Evolutionary conservation across 2,329 filamentous ascomycete species (phyloP).

Genomic region (Fusarium ramigenum): DNA sequence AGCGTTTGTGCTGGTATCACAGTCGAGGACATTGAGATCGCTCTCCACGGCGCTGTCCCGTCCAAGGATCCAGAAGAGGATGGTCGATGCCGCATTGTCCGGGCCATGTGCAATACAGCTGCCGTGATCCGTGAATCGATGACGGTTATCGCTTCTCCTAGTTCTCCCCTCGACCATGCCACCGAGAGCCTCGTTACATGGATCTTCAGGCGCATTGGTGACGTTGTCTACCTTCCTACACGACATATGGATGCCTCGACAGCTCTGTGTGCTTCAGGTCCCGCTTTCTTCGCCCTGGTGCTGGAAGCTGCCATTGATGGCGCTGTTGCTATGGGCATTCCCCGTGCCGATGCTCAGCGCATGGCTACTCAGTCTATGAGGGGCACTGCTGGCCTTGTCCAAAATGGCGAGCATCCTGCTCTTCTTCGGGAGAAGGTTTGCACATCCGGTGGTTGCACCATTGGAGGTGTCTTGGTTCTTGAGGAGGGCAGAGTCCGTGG

Average conservation of each 20-base stretch:
- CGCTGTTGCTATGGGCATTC: constrained; percentile 81
- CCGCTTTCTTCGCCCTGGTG: constrained; percentile 79
- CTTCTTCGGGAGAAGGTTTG: constrained; percentile 79
- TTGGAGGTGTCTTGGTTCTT: constrained; percentile 75
- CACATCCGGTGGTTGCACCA: constrained; percentile 81
- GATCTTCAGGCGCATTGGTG: constrained; percentile 80
- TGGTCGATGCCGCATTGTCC: constrained; percentile 71
- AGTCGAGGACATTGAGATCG: constrained; percentile 71
- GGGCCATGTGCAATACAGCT: constrained; percentile 88
- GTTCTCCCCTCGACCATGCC: constrained; percentile 64
- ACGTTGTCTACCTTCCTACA: constrained; percentile 73
- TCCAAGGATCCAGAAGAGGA: constrained; percentile 56
- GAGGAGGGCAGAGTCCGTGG: constrained; percentile 78
- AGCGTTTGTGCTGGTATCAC: constrained; percentile 83
- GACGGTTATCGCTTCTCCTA: constrained; percentile 77
- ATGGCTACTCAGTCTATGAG: constrained; percentile 86
- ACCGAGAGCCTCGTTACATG: constrained; percentile 71
- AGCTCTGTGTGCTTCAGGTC: constrained; percentile 77
- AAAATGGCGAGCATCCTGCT: constrained; percentile 78
- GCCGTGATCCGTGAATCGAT: constrained; percentile 81
- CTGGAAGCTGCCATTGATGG: constrained; percentile 81
- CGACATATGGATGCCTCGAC: constrained; percentile 77
- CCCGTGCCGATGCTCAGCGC: constrained; percentile 74
- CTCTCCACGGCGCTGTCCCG: constrained; percentile 66
- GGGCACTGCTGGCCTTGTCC: constrained; percentile 74